These are phyloP conservation scores for Alternaria solani DNA, from an alignment of 2,329 filamentous ascomycete species.

Conservation along the genomic window DNA sequence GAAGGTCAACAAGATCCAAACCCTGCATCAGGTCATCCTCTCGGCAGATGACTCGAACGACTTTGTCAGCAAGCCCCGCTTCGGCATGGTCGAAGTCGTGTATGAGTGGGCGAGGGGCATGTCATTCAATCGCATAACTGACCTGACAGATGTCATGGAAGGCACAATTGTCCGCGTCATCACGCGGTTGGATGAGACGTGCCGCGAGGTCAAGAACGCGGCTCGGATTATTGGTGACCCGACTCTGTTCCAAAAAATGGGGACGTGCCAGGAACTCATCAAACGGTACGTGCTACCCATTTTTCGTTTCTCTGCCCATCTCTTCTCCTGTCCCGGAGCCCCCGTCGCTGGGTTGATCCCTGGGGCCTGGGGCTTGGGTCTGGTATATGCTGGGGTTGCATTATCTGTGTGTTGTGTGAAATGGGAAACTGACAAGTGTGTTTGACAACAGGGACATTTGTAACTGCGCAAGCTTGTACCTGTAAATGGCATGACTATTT, in stretches of 20 bases:
- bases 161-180: slow-evolving; percentile 97
- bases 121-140: slow-evolving; percentile 98
- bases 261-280: slow-evolving; percentile 95
- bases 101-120: slow-evolving; percentile 98
- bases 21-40: slow-evolving; percentile 88
- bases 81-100: slow-evolving; percentile 95
- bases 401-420: not conserved
- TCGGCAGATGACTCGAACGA: slow-evolving; percentile 91
- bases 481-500: slow-evolving; percentile 34
- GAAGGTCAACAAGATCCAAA: slow-evolving; percentile 90
- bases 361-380: not conserved
- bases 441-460: slow-evolving; percentile 49
- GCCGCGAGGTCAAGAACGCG: slow-evolving; percentile 95
- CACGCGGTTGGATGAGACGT: slow-evolving; percentile 92
- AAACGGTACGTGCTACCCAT: slow-evolving; percentile 76
- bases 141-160: slow-evolving; percentile 94
- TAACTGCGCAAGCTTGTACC: slow-evolving; percentile 52
- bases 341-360: not conserved
- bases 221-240: slow-evolving; percentile 95
- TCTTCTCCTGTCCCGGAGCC: not conserved
- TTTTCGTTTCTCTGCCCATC: not conserved
- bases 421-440: slow-evolving; percentile 9
- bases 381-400: not conserved
- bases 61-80: slow-evolving; percentile 84
- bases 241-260: slow-evolving; percentile 93